phyloP scores from a whole-genome alignment of 768 basidiomycete genomes.

The Tricholoma hemisulphureum region DNA sequence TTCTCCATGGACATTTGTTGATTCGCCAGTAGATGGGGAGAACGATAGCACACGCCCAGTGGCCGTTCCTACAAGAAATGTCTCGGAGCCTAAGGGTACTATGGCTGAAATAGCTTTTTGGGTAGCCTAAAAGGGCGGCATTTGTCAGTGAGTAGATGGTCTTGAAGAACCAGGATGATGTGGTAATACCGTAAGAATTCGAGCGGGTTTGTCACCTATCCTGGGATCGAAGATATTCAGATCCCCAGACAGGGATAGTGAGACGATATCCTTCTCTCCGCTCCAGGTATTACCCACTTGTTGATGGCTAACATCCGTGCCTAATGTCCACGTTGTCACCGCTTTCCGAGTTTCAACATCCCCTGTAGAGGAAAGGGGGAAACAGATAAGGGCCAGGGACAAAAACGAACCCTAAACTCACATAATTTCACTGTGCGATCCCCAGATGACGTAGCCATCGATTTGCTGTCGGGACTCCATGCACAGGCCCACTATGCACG shows the following conservation, averaged over 20 bases:
- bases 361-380: conserved; percentile 54
- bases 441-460: conserved; percentile 77
- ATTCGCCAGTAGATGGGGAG: conserved; percentile 46
- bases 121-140: conserved; percentile 55
- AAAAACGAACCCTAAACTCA: conserved; percentile 32
- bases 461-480: conserved; percentile 79
- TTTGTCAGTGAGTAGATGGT: not conserved
- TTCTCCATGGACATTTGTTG: conserved; percentile 51
- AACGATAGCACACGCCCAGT: conserved; percentile 76
- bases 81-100: conserved; percentile 41
- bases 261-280: conserved; percentile 66
- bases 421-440: conserved; percentile 89
- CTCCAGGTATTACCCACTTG: conserved; percentile 91
- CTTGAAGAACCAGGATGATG: not conserved
- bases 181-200: conserved; percentile 53
- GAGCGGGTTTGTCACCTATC: conserved; percentile 55
- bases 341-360: conserved; percentile 73
- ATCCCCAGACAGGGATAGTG: conserved; percentile 78
- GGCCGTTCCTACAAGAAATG: conserved; percentile 78
- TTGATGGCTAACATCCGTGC: conserved; percentile 72
- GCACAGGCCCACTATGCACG: conserved; percentile 59
- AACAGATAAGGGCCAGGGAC: not conserved
- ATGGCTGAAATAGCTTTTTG: conserved; percentile 78
- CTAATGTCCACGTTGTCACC: conserved; percentile 67
- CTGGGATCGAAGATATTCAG: conserved; percentile 83